Base-by-base conservation (phyloP, 176 grass and related monocot genomes). In the Neostapfia colusana region DNA sequence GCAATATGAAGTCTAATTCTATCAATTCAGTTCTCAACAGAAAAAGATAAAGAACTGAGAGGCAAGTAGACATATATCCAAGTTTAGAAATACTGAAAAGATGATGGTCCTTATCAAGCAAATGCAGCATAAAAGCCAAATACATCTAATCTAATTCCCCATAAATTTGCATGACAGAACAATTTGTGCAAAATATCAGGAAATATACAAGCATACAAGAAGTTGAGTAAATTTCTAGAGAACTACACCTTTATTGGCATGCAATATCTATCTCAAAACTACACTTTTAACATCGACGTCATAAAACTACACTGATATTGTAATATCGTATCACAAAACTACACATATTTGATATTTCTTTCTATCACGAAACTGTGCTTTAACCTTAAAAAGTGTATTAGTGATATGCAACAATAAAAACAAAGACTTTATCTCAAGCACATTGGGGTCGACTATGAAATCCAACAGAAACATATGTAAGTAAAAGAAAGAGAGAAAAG, bases 1-100 rank as follows among this genome's bases (percentile, higher is more conserved):
- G 78, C 36, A 84, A 77, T 45, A 86, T 39, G 7, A 79, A 82
- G 71, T 66, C 26, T 28, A 76, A 41, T 49, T 40, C 41, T 49
- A 9, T 64, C 42, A 63, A 76, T 76, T 51, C 27, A 58, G 71
- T 37, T 15, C 7, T 31, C 0, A 1, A 46, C 42, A 44, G 42
- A 44, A 48, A 48, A 48, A 48, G 14, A 13, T 48, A 0, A 31
- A 78, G 10, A 41, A 49, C 7, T 74, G 15, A 60, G 12, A 42
- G 50, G 31, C 15, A 82, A 49, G 4, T 40, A 28, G 46, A 87
- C 18, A 82, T 23, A 66, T 65, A 72, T 24, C 2, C 28, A 35
- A 2, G 34, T 50, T 4, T 69, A 73, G 6, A 61, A 58, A 77
- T 58, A 39, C 8, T 66, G 49, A 86, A 69, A 31, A 31, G 31